phyloP scores from a whole-genome alignment of 108 stramenopile genomes.

The Skeletonema tropicum region DNA sequence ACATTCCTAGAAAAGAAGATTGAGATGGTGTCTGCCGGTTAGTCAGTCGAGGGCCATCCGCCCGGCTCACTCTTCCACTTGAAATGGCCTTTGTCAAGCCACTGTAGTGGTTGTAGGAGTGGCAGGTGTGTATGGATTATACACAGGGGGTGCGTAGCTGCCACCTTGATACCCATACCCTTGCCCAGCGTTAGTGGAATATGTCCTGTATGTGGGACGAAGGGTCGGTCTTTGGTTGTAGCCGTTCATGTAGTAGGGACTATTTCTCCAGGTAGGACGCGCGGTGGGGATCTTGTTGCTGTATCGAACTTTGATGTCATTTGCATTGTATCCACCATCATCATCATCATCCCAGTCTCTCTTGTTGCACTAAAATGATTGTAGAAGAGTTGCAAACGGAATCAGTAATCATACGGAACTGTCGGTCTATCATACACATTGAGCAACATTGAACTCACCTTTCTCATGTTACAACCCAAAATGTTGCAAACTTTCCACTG shows the following conservation, averaged over 20 bases:
- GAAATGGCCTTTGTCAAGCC: no score
- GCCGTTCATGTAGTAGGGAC: neutral
- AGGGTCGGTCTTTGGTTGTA: neutral
- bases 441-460: neutral
- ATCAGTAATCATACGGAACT: neutral
- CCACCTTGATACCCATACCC: no score
- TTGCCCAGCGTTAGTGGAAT: neutral
- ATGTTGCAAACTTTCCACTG: neutral
- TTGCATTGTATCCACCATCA: neutral
- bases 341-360: conserved; percentile 5
- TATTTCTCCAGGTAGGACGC: neutral
- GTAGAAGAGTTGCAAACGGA: neutral
- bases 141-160: neutral
- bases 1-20: no score
- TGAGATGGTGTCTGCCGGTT: no score
- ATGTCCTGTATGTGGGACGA: neutral
- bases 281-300: neutral
- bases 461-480: neutral
- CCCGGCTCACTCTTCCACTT: no score
- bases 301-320: neutral
- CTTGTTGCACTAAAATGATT: neutral
- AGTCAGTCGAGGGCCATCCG: no score
- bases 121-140: neutral
- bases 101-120: neutral
- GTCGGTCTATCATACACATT: neutral